These are phyloP conservation scores for Blastocystis sp. DNA, from an alignment of 352 stramenopile genomes.

Conservation along the genomic window DNA sequence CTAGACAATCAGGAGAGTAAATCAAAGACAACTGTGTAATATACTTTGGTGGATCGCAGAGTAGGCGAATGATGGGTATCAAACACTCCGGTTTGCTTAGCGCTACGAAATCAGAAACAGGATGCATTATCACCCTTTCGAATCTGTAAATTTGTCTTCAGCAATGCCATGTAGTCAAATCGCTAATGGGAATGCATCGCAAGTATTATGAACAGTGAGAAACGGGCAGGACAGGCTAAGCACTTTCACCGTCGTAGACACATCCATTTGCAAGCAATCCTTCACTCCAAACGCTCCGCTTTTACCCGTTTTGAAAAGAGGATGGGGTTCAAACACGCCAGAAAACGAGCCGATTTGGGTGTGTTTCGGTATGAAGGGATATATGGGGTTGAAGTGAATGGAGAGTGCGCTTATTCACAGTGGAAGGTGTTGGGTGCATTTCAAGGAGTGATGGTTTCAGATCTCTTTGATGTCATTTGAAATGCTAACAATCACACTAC, in stretches of 20 bases:
- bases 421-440: too few relatives aligned
- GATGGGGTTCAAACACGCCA: neutral
- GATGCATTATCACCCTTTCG: neutral
- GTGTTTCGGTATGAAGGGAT: neutral
- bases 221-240: slow-evolving; percentile 12
- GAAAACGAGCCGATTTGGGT: neutral
- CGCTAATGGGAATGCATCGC: neutral
- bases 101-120: slow-evolving; percentile 1
- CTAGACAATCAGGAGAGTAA: slow-evolving; percentile 1
- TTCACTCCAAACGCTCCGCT: neutral
- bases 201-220: slow-evolving; percentile 2
- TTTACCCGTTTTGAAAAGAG: neutral
- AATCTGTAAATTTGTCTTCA: neutral
- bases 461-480: too few relatives aligned
- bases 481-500: too few relatives aligned
- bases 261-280: slow-evolving; percentile 6
- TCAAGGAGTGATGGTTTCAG: too few relatives aligned
- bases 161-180: slow-evolving; percentile 53
- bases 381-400: too few relatives aligned
- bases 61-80: slow-evolving; percentile 4
- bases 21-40: slow-evolving; percentile 37
- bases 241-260: neutral
- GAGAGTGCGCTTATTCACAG: too few relatives aligned
- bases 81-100: slow-evolving; percentile 33
- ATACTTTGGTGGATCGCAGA: slow-evolving; percentile 3